Evolutionary conservation across 371 early-diverging fungal species (phyloP), one percentile per base, ranked within the genome.

Genomic region (Mucor racemosus): DNA sequence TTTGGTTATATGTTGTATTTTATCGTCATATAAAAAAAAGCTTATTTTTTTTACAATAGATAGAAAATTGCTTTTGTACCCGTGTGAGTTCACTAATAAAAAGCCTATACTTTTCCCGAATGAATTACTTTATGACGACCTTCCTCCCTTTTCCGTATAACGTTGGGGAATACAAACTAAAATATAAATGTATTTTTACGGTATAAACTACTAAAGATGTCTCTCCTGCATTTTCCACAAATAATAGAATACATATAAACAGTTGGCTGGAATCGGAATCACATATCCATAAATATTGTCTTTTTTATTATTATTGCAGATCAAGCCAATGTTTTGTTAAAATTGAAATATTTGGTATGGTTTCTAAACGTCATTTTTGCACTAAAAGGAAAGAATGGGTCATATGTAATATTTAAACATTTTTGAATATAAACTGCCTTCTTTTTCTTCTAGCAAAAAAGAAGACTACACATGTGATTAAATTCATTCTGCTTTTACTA

Each of bases 311-410:
- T 14, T 33, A 13, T 34, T 55, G 55, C 55, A 55, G 35, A 34
- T 55, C n/a, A 55, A 21, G 26, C 50, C 11, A 50, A 50, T 50
- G 50, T 10, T 50, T 50, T 50, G 50, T 11, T 50, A 50, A 50
- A 9, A 21, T 48, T 21, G 50, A 50, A 50, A 50, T 50, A 21
- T 3, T 26, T 10, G 19, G 50, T 50, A 21, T 38, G 50, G 7
- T 50, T 50, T 50, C 26, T 50, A 26, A 48, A 61, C 61, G 61
- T 61, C 61, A 61, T 61, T 61, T 61, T 35, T 13, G 33, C 35
- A 40, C 33, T 61, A 63, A 33, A 64, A 57, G 64, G 64, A 57
- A 64, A 64, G 56, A 64, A 64, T 64, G 64, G 64, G 58, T 57
- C 64, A 64, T 56, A 64, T 64, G 64, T 42, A 57, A 5, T 9